Percentiles rank a stretch among this genome's conserved stretches.
These are phyloP conservation scores for Tylopilus orsonianus DNA, from an alignment of 1,284 basidiomycete genomes.

Conservation along the genomic window DNA sequence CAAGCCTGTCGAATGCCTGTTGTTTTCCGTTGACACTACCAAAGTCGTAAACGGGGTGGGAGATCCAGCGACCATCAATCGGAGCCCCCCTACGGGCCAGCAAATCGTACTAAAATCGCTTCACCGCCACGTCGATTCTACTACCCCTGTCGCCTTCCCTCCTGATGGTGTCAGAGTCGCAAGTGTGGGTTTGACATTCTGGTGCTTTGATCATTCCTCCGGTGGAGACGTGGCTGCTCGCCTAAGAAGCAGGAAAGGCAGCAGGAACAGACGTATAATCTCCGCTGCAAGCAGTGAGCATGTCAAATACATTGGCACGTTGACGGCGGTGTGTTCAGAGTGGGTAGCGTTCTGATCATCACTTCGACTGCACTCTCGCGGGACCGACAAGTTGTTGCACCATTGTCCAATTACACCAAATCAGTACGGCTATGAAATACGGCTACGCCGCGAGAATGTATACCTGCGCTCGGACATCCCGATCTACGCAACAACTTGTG, in stretches of 20 bases:
- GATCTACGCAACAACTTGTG: background rate
- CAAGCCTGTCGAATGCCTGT: background rate
- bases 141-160: background rate
- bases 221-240: constrained; percentile 1
- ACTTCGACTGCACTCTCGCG: background rate
- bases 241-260: no score
- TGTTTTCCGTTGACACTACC: background rate
- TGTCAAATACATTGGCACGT: constrained; percentile 1
- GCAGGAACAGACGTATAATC: no score
- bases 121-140: background rate
- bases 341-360: constrained; percentile 10
- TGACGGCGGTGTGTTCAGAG: background rate
- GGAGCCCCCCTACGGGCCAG: constrained; percentile 1
- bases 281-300: background rate
- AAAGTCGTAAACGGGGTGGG: constrained; percentile 3
- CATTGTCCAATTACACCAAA: background rate
- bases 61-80: constrained; percentile 22
- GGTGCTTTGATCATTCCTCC: background rate
- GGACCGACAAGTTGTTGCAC: background rate
- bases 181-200: background rate
- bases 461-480: background rate
- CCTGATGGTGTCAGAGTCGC: background rate
- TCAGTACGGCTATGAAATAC: constrained; percentile 2
- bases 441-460: background rate
- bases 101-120: no score